Percentiles rank a stretch among this genome's conserved stretches.
Conservation (phyloP, 495 filamentous ascomycete species). For the Bombardia bombarda region DNA sequence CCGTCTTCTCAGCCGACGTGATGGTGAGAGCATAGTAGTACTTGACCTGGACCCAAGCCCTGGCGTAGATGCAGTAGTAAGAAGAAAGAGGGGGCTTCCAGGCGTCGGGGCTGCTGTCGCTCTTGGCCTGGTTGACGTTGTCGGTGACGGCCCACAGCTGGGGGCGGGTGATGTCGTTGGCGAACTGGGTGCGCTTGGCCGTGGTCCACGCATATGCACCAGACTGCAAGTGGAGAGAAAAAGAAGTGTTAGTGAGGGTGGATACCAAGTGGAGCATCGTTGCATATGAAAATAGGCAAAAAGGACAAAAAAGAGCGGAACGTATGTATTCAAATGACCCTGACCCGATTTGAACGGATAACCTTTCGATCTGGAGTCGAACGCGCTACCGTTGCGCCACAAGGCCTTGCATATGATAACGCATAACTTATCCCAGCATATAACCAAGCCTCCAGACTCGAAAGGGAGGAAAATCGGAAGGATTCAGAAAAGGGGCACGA, state of each 20-base stretch:
- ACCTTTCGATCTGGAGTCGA: too few relatives aligned
- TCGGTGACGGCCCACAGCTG: constrained; percentile 70
- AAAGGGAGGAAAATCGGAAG: too few relatives aligned
- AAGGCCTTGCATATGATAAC: too few relatives aligned
- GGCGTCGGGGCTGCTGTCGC: constrained; percentile 58
- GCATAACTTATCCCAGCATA: too few relatives aligned
- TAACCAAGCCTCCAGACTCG: too few relatives aligned
- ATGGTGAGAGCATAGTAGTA: constrained; percentile 48
- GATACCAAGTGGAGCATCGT: too few relatives aligned
- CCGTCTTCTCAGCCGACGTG: constrained; percentile 37
- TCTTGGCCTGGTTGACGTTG: constrained; percentile 62
- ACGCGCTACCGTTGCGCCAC: too few relatives aligned
- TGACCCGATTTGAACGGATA: too few relatives aligned
- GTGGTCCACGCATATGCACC: constrained; percentile 54
- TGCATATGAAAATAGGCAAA: too few relatives aligned
- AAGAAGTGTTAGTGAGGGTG: background rate
- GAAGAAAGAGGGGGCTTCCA: constrained; percentile 64
- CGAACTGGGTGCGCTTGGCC: constrained; percentile 51
- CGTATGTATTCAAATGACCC: background rate
- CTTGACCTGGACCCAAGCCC: constrained; percentile 66
- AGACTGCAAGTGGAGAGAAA: constrained; percentile 21
- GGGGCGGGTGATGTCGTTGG: constrained; percentile 63
- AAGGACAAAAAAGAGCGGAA: too few relatives aligned
- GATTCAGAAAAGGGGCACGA: too few relatives aligned
- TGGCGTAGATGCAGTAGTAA: constrained; percentile 70